These are phyloP conservation scores for Gymnopilus junonius DNA, from an alignment of 768 basidiomycete species.

Conservation along the genomic window DNA sequence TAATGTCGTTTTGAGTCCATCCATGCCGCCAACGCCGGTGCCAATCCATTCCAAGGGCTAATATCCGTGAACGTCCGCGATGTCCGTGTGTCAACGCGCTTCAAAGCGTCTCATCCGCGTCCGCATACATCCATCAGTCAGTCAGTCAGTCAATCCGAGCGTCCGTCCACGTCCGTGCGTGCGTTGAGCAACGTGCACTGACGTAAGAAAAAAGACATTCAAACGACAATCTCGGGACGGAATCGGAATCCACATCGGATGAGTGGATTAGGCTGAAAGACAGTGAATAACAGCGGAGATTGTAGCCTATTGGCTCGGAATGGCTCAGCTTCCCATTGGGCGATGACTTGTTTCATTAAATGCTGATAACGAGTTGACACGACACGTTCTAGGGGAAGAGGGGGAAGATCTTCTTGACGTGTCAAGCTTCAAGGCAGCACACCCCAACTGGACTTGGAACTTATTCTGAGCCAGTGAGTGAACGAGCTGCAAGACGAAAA, in stretches of 20 bases:
- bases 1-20: not conserved
- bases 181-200: no score
- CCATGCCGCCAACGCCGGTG: not conserved
- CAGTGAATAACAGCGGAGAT: not conserved
- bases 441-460: not conserved
- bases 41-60: not conserved
- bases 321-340: no score
- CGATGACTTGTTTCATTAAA: no score
- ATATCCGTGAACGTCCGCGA: not conserved
- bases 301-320: not conserved
- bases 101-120: no score
- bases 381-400: not conserved
- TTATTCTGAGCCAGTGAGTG: not conserved
- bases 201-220: not conserved
- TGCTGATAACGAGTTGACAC: constrained; percentile 1
- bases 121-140: no score
- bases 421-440: not conserved
- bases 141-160: not conserved
- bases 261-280: not conserved
- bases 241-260: not conserved
- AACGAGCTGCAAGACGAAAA: not conserved
- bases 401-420: not conserved
- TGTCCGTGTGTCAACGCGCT: not conserved
- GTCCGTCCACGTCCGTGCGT: not conserved
- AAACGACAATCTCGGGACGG: not conserved